A percentile compares a stretch with the other conserved stretches of the same genome.
These are phyloP conservation scores for Alternaria sp. DNA, from an alignment of 2,329 filamentous ascomycete species.

Conservation along the genomic window DNA sequence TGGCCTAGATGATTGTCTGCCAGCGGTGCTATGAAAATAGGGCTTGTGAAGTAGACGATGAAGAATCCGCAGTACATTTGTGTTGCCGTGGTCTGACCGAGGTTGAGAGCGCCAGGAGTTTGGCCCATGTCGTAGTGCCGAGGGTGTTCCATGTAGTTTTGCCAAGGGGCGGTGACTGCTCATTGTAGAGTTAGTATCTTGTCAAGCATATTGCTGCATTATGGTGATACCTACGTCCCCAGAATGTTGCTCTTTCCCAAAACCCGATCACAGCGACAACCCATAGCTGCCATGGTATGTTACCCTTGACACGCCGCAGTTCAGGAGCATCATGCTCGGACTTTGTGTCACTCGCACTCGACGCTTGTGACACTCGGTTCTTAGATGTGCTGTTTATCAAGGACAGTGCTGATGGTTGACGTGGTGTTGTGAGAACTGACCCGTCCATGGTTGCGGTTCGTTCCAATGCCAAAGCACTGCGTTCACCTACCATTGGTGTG, in stretches of 20 bases:
- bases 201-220: slow-evolving; percentile 20
- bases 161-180: slow-evolving; percentile 44
- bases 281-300: slow-evolving; percentile 38
- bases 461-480: neutral
- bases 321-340: slow-evolving; percentile 2
- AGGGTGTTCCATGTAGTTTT: slow-evolving; percentile 57
- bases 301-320: slow-evolving; percentile 34
- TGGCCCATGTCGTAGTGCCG: slow-evolving; percentile 32
- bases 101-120: slow-evolving; percentile 47
- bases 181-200: slow-evolving; percentile 8
- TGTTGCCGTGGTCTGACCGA: slow-evolving; percentile 56
- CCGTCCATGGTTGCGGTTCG: slow-evolving; percentile 2
- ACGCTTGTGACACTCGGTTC: slow-evolving; percentile 14
- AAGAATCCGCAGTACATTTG: slow-evolving; percentile 65
- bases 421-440: slow-evolving; percentile 4
- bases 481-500: neutral
- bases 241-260: slow-evolving; percentile 43
- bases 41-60: slow-evolving; percentile 58
- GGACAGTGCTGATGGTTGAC: neutral
- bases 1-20: slow-evolving; percentile 54
- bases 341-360: slow-evolving; percentile 8
- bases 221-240: slow-evolving; percentile 26
- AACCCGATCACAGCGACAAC: slow-evolving; percentile 37
- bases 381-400: slow-evolving; percentile 4
- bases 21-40: slow-evolving; percentile 49